Evolutionary conservation across 1,284 basidiomycete genomes (phyloP).

Genomic region (Ganoderma lingzhi): DNA sequence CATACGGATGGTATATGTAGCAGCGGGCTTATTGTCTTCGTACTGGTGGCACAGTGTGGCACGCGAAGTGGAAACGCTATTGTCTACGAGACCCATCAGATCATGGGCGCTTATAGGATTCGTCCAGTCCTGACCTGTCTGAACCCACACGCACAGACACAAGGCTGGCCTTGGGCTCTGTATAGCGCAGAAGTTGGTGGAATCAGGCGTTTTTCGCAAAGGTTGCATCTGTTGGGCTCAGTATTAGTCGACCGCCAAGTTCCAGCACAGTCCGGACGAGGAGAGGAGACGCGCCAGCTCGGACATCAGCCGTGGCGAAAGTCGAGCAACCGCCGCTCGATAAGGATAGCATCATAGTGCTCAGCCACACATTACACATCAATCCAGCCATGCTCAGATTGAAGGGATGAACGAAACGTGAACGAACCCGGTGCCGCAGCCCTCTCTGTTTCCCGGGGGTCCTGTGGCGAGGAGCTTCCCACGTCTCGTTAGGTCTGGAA

Average conservation of each 20-base stretch:
- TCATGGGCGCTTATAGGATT: conserved; percentile 8
- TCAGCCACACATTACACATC: not conserved
- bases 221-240: not conserved
- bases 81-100: conserved; percentile 21
- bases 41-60: conserved; percentile 16
- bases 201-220: not conserved
- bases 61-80: conserved; percentile 24
- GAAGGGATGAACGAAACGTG: not conserved
- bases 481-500: not conserved
- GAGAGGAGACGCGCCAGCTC: not conserved
- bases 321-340: not conserved
- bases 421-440: not conserved
- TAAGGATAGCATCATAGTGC: not conserved
- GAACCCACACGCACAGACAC: not conserved
- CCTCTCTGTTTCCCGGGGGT: not conserved
- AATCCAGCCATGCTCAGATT: not conserved
- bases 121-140: not conserved
- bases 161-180: not conserved
- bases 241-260: not conserved
- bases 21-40: conserved; percentile 28
- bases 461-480: not conserved
- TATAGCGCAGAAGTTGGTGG: not conserved
- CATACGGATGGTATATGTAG: conserved; percentile 23
- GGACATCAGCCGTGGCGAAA: not conserved
- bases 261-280: not conserved